These are phyloP conservation scores for Lactuca saligna DNA, from an alignment of 129 eudicot genomes.

Conservation along the genomic window DNA sequence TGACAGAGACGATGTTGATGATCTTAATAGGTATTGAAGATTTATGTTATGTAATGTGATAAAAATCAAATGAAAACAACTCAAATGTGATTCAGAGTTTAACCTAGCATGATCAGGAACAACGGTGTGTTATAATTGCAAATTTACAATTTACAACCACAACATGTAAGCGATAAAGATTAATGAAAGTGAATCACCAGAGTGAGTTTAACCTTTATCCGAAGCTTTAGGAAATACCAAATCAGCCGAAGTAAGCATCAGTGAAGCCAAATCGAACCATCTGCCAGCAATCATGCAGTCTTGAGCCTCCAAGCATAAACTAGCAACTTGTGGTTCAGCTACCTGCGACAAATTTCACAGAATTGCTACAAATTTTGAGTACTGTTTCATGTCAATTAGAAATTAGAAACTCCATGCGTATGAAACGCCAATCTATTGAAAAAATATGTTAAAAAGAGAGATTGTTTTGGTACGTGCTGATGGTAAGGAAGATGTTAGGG, in stretches of 20 bases:
- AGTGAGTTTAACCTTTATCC: conserved; percentile 57
- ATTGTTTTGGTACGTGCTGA: not conserved
- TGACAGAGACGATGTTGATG: not conserved
- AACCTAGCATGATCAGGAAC: conserved; percentile 1
- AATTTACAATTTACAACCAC: not conserved
- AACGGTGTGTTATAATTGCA: too few relatives aligned
- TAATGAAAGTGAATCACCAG: not conserved
- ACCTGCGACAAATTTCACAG: conserved; percentile 43
- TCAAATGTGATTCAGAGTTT: not conserved
- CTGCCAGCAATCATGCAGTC: conserved; percentile 60
- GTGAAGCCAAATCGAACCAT: conserved; percentile 87
- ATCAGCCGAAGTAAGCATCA: conserved; percentile 84
- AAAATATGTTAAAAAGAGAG: not conserved
- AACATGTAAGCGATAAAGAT: not conserved
- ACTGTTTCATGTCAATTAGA: not conserved
- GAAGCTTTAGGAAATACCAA: conserved; percentile 70
- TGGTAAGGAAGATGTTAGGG: conserved; percentile 10
- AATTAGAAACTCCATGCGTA: not conserved
- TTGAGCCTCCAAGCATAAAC: conserved; percentile 74
- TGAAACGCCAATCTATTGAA: not conserved
- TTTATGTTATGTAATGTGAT: not conserved
- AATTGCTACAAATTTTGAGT: not conserved
- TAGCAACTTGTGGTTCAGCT: conserved; percentile 70
- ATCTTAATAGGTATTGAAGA: not conserved
- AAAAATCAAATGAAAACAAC: not conserved